Base-by-base conservation (phyloP, 129 eudicot species). In the Flaveria ramosissima region DNA sequence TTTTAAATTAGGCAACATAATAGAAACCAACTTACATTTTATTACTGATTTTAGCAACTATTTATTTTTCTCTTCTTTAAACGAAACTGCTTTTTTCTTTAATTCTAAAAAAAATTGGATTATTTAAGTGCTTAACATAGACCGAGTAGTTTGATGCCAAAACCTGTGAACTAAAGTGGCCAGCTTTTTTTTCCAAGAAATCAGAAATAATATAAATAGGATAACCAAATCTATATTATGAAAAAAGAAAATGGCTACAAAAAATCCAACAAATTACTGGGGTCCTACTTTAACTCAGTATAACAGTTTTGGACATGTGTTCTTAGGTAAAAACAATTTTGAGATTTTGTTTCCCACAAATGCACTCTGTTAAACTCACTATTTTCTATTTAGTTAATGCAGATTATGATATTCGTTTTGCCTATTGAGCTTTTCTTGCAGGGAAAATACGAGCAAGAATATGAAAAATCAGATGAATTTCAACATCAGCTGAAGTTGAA, bases 361-460 rank as follows among this genome's bases (percentile, higher is more conserved):
- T 19, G 14, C 14, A 10, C 9, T 26, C 17, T 26, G 64, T 57
- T 20, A 20, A 57, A 57, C n/a, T 6, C 1, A 24, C 41, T 11
- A 24, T 60, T 24, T 26, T 60, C 41, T 60, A 23, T 9, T 9
- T 23, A 60, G 12, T 12, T 26, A 50, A 75, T 39, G 80, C 56
- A 77, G 69, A 68, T 68, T 68, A 68, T 77, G 36, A 79, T 71
- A 23, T 64, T 32, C 43, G 60, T 19, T 9, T 9, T 78, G 17
- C 71, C 52, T 11, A 39, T 74, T 68, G 60, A 79, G 11, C 68
- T 75, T 46, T 23, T 20, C 62, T 72, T 78, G 68, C 84, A 95
- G 99, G 97, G 96, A 42, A 95, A 95, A 68, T 89, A 86, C 61
- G 99, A 89, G 76, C 96, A 89, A 86, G 92, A 89, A 21, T 86